Evolutionary conservation across 2,329 filamentous ascomycete species (phyloP), one percentile per base, ranked within the genome.

Genomic region (Achaetomium macrosporum): DNA sequence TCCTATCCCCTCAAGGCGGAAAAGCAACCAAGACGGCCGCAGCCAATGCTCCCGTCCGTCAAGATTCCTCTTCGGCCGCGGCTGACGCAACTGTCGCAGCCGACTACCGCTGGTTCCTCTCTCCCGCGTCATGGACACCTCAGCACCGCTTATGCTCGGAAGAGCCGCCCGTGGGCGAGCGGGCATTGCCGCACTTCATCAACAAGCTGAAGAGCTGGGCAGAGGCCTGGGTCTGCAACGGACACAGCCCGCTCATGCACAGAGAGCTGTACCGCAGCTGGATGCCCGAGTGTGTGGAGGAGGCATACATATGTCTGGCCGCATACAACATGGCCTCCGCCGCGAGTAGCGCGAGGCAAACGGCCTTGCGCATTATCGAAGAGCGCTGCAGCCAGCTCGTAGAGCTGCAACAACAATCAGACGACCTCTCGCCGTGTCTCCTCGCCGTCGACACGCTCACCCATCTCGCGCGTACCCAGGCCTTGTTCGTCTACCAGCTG

Each of bases 401-500:
- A 12, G 63, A 63, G 12, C 15, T 35, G n/a, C 25, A 25, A 7
- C 25, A 25, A 25, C 25, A 47, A 17, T 7, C 29, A 17, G 9
- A n/a, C 44, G 1, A 35, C 35, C 25, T 71, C 0, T 49, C 64
- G 0, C 67, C 72, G 0, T 40, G 61, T 11, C 61, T 57, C 1
- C 52, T 60, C 17, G 33, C 7, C 11, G 35, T n/a, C 12, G n/a
- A n/a, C 35, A 13, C 35, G 35, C 41, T 64, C 5, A 68, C 70
- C 0, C 54, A 65, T 3, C 63, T 76, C 1, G 70, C 71, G 2
- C 65, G 68, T 40, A 59, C 68, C 0, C 73, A 77, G 10, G 72
- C 75, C 5, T 57, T 76, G 9, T 61, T 76, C 1, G 56, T 76
- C 0, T 76, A 76, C 56, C 70, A 73, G 50, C 71, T 74, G 43